Conservation (phyloP, 169 alveolate species). For the Eimeria mitis region DNA sequence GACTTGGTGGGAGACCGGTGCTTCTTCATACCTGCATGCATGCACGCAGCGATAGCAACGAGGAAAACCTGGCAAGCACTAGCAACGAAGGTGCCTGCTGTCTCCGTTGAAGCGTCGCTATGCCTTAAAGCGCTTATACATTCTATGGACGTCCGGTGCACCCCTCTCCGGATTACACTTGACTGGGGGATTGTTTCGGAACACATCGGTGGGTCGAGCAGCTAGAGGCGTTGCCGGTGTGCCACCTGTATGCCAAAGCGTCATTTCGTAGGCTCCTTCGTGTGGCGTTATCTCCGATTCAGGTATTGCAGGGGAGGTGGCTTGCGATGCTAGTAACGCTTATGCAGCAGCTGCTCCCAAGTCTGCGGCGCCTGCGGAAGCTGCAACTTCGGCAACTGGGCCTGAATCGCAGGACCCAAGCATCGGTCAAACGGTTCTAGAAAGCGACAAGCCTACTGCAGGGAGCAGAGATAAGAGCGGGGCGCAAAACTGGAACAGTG, state of each 20-base stretch:
- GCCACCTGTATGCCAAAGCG: neutral
- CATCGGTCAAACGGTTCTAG: neutral
- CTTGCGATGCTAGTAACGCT: neutral
- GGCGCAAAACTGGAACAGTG: neutral
- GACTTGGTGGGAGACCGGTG: constrained; percentile 46
- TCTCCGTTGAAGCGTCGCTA: constrained; percentile 19
- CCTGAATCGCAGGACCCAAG: neutral
- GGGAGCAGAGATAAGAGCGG: neutral
- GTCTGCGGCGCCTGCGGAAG: neutral
- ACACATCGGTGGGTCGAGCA: constrained; percentile 10
- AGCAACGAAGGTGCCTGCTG: constrained; percentile 12
- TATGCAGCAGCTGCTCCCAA: neutral
- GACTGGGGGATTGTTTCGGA: constrained; percentile 50
- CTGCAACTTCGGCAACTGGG: neutral
- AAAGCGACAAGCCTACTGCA: neutral
- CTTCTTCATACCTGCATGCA: constrained; percentile 20
- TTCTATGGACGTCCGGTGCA: constrained; percentile 35
- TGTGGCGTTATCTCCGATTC: neutral
- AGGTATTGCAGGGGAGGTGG: neutral
- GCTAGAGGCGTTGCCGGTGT: neutral
- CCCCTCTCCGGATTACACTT: constrained; percentile 24
- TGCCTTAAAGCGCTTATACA: constrained; percentile 39
- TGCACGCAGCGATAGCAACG: constrained; percentile 7
- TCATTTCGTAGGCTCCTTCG: too few relatives aligned
- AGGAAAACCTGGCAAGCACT: constrained; percentile 33